Percentiles rank a stretch among this genome's conserved stretches.
These are phyloP conservation scores for Blyttiomyces sp. DNA, from an alignment of 371 early-diverging fungal species.

Conservation along the genomic window DNA sequence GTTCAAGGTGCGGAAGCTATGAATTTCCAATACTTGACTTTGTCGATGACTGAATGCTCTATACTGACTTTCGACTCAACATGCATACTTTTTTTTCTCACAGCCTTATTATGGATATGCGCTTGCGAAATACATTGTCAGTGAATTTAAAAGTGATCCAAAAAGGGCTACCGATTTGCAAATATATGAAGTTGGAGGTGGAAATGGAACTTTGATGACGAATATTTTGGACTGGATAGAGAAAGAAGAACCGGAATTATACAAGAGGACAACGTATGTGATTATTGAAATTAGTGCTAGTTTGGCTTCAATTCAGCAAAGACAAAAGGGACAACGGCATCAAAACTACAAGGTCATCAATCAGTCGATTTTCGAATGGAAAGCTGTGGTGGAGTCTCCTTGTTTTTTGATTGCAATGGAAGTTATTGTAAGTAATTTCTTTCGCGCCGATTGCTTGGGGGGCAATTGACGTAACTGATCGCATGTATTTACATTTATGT, in stretches of 20 bases:
- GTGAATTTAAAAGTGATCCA: conserved; percentile 62
- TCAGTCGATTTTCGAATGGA: conserved; percentile 89
- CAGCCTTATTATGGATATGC: conserved; percentile 61
- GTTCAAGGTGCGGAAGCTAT: no score
- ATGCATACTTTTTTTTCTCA: neutral
- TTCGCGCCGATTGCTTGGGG: neutral
- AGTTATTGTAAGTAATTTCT: conserved; percentile 66
- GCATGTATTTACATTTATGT: neutral
- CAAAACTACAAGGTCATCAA: conserved; percentile 77
- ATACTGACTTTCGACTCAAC: neutral
- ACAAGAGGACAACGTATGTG: conserved; percentile 73
- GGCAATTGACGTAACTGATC: neutral
- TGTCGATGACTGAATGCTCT: no score
- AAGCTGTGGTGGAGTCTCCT: conserved; percentile 60
- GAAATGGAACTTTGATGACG: conserved; percentile 93
- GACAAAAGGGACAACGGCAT: conserved; percentile 28
- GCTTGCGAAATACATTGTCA: conserved; percentile 84
- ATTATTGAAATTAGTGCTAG: conserved; percentile 89
- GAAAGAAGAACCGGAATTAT: conserved; percentile 74
- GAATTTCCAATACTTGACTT: no score
- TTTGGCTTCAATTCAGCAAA: conserved; percentile 52
- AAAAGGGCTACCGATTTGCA: conserved; percentile 54
- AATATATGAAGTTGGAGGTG: conserved; percentile 95
- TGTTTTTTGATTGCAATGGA: conserved; percentile 94
- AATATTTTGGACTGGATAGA: conserved; percentile 87